phyloP scores from a whole-genome alignment of 345 rosid genomes.

The Corchorus capsularis region DNA sequence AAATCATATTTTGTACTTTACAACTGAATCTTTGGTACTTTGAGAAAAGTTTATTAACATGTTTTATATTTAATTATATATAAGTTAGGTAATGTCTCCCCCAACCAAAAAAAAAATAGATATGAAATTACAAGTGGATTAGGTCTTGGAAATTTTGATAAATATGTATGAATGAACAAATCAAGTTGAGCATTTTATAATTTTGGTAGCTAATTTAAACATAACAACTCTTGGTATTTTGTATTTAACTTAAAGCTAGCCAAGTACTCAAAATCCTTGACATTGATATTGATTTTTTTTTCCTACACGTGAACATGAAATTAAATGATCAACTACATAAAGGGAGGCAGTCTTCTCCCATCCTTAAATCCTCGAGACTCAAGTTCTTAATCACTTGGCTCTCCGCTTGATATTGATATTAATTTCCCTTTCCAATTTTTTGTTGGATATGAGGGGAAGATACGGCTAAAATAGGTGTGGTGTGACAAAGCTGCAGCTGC shows the following conservation, averaged over 20 bases:
- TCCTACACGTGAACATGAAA: too few relatives aligned
- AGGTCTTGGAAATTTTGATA: conserved; percentile 4
- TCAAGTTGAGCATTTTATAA: neutral
- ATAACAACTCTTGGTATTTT: neutral
- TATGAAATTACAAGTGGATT: conserved; percentile 13
- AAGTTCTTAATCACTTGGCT: too few relatives aligned
- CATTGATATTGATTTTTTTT: neutral
- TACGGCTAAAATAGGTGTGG: neutral
- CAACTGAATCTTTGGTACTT: neutral
- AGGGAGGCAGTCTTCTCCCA: too few relatives aligned
- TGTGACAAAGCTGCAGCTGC: neutral
- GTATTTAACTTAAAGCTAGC: neutral
- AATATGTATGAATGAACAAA: neutral
- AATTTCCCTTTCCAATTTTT: neutral
- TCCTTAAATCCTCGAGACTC: too few relatives aligned
- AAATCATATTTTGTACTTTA: neutral
- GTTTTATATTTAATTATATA: neutral
- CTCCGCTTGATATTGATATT: neutral
- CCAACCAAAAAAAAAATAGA: neutral
- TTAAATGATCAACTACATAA: too few relatives aligned
- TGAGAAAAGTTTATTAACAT: neutral
- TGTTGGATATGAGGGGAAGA: neutral
- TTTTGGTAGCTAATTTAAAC: neutral
- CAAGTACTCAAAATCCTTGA: neutral
- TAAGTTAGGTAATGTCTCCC: neutral